These are phyloP conservation scores for Zymoseptoria crescenta DNA, from an alignment of 2,329 filamentous ascomycete genomes.

Conservation along the genomic window DNA sequence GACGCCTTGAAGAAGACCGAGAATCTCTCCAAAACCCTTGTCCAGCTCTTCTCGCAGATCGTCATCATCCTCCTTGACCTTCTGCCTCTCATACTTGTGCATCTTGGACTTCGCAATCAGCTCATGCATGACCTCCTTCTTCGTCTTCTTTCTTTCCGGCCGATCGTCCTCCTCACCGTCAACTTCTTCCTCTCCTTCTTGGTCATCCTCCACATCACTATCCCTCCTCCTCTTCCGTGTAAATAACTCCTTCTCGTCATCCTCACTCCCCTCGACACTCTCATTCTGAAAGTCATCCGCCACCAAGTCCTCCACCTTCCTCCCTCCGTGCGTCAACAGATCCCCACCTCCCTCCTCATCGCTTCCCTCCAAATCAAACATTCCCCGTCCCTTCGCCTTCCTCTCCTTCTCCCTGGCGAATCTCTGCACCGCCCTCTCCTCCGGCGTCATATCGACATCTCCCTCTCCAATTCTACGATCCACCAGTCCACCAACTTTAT, in stretches of 20 bases:
- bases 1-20: constrained; percentile 58
- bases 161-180: constrained; percentile 47
- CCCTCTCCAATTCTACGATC: constrained; percentile 95
- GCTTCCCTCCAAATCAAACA: constrained; percentile 88
- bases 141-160: constrained; percentile 83
- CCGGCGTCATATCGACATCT: constrained; percentile 85
- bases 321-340: constrained; percentile 70
- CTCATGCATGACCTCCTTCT: constrained; percentile 96
- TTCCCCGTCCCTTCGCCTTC: constrained; percentile 64
- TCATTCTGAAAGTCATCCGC: constrained; percentile 56
- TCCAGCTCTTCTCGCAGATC: constrained; percentile 79
- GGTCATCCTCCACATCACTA: constrained; percentile 51
- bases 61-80: constrained; percentile 85
- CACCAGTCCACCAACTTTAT: constrained; percentile 85
- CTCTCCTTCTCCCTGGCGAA: constrained; percentile 83
- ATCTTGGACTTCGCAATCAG: constrained; percentile 95
- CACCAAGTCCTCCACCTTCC: constrained; percentile 61
- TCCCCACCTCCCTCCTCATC: constrained; percentile 47
- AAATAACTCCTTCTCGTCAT: constrained; percentile 30
- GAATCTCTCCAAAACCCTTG: constrained; percentile 70
- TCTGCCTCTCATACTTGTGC: constrained; percentile 89
- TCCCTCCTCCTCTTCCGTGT: constrained; percentile 36
- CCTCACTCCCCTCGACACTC: constrained; percentile 33
- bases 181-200: constrained; percentile 43
- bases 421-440: constrained; percentile 84